Evolutionary conservation across 2,329 filamentous ascomycete genomes (phyloP), one percentile per base, ranked within the genome.

Genomic region (Drechslerella dactyloides): DNA sequence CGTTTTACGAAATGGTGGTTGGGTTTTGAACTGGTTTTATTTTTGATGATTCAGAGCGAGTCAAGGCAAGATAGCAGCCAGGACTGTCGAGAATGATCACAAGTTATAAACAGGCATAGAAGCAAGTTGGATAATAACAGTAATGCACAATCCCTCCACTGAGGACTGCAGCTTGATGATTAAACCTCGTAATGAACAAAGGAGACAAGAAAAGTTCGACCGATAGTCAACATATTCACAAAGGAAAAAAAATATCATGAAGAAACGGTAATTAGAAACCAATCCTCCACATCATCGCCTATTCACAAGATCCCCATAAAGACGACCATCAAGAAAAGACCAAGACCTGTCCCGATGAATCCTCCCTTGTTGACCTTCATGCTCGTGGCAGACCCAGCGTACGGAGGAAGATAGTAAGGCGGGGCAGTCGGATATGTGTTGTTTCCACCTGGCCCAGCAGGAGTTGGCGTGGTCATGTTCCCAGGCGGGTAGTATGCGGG

Each of bases 111-210:
- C n/a, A 42, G 11, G 23, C 44, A 51, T 51, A 33, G 8, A 33
- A 53, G 46, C 4, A 15, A 15, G n/a, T n/a, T n/a, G n/a, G 51
- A 19, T 10, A 19, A 61, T n/a, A 61, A 33, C 24, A 24, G 30
- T 37, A 61, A 61, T 64, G 54, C 52, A 60, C 66, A 64, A 70
- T 70, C 59, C 66, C 66, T 70, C 66, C 54, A 51, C 6, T 60
- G 66, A 70, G 66, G 66, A 70, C 66, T 57, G 66, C 42, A 40
- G 54, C 50, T 55, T 70, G 53, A 23, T 19, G n/a, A 17, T 57
- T 27, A 10, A 30, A 69, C 13, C 46, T 48, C 61, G 61, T 55
- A 23, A 54, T 58, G 24, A 54, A 30, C 37, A 62, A 48, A 54
- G 54, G 24, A 33, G 54, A 62, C 46, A 24, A 53, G 15, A 15